Conservation (phyloP, 768 basidiomycete species). For the Xerocomellus chrysenteron region DNA sequence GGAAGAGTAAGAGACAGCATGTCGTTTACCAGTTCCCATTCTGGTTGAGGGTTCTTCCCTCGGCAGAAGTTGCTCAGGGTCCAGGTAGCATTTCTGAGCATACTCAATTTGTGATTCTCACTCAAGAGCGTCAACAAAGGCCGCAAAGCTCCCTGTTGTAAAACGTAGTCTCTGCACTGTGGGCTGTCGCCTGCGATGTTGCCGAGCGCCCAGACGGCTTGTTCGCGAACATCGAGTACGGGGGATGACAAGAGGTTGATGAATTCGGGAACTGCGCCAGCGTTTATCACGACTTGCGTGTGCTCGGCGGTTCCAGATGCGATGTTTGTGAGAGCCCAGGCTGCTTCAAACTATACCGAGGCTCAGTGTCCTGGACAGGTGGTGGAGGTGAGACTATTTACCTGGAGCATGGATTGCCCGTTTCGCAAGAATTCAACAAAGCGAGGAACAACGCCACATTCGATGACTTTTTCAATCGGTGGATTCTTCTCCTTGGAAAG, state of each 20-base stretch:
- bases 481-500: constrained; percentile 99
- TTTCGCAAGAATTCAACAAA: constrained; percentile 92
- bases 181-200: constrained; percentile 99
- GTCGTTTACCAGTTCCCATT: constrained; percentile 86
- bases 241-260: constrained; percentile 94
- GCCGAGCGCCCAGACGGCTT: constrained; percentile 99
- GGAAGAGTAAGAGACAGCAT: constrained; percentile 3
- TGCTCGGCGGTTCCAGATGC: constrained; percentile 98
- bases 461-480: constrained; percentile 97
- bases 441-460: constrained; percentile 94
- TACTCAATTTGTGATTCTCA: constrained; percentile 98
- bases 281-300: constrained; percentile 95
- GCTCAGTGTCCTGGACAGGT: constrained; percentile 6
- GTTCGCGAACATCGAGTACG: constrained; percentile 95
- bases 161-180: constrained; percentile 94
- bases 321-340: constrained; percentile 97
- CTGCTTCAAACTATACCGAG: constrained; percentile 80
- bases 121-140: constrained; percentile 88
- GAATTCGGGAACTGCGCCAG: constrained; percentile 94
- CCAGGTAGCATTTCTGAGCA: constrained; percentile 99
- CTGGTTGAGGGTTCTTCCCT: constrained; percentile 96
- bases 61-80: constrained; percentile 99
- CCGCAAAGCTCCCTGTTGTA: constrained; percentile 88
- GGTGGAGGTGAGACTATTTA: constrained; percentile 30
- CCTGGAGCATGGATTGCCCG: constrained; percentile 84